These are phyloP conservation scores for Apiotrichum veenhuisii DNA, from an alignment of 1,284 basidiomycete species.

Conservation along the genomic window DNA sequence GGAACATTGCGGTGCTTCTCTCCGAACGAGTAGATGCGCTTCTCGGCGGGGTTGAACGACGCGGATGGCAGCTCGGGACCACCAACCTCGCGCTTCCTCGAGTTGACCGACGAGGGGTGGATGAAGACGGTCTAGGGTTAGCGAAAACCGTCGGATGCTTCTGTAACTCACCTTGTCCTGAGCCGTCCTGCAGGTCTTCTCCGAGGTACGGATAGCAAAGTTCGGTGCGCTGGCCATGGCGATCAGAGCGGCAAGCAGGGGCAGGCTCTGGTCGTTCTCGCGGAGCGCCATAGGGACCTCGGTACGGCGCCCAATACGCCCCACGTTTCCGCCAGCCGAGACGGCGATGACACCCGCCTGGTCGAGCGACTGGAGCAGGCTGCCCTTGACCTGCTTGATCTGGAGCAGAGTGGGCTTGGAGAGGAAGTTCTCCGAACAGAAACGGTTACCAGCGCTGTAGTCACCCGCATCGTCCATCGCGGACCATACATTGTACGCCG, in stretches of 20 bases:
- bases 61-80: constrained; percentile 51
- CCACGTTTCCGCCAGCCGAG: constrained; percentile 59
- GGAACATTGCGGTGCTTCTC: constrained; percentile 74
- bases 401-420: constrained; percentile 75
- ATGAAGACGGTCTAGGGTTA: constrained; percentile 52
- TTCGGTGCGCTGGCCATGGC: constrained; percentile 88
- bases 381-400: constrained; percentile 79
- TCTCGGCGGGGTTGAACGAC: constrained; percentile 56
- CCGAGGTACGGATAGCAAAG: constrained; percentile 77
- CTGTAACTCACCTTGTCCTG: constrained; percentile 72
- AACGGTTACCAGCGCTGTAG: constrained; percentile 65
- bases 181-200: constrained; percentile 69
- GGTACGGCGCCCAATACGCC: constrained; percentile 27
- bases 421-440: constrained; percentile 83
- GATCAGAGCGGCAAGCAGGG: constrained; percentile 81
- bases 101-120: constrained; percentile 83
- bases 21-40: constrained; percentile 76
- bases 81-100: constrained; percentile 61
- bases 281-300: constrained; percentile 66
- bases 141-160: background rate
- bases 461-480: constrained; percentile 63
- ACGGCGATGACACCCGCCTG: constrained; percentile 76
- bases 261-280: constrained; percentile 67
- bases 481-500: constrained; percentile 81
- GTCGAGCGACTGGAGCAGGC: constrained; percentile 73